phyloP scores from a whole-genome alignment of 108 stramenopile genomes.

The Nannochloropsis gaditana region DNA sequence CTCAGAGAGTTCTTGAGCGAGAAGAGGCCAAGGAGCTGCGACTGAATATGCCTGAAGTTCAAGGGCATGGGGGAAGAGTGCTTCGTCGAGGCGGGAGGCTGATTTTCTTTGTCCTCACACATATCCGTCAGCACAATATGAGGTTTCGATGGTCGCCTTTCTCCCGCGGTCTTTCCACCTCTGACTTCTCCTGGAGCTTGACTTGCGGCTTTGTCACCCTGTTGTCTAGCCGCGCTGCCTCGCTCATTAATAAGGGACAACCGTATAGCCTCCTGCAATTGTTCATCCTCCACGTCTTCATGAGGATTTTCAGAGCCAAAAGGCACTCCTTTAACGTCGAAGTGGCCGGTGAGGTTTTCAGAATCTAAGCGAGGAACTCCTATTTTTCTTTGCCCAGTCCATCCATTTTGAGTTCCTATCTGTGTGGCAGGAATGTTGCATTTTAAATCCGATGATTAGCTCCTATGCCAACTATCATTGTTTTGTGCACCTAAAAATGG shows the following conservation, averaged over 20 bases:
- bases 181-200: too few species aligned
- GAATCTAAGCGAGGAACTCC: too few species aligned
- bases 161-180: too few species aligned
- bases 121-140: background rate
- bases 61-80: background rate
- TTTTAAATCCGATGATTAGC: too few species aligned
- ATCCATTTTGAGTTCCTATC: too few species aligned
- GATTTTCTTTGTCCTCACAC: background rate
- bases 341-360: too few species aligned
- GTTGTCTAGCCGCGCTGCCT: background rate
- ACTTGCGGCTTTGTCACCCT: background rate
- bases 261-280: background rate
- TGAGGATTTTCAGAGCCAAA: background rate
- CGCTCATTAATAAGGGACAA: background rate
- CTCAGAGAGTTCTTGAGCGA: background rate
- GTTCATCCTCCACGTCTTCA: background rate
- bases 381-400: too few species aligned
- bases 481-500: too few species aligned
- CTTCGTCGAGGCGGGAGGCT: background rate
- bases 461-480: too few species aligned
- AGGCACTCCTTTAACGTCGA: too few species aligned
- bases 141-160: too few species aligned
- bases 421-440: too few species aligned
- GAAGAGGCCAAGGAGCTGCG: background rate
- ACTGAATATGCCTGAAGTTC: background rate